phyloP scores from a whole-genome alignment of 371 early-diverging fungal genomes.

The Rhizopus microsporus region DNA sequence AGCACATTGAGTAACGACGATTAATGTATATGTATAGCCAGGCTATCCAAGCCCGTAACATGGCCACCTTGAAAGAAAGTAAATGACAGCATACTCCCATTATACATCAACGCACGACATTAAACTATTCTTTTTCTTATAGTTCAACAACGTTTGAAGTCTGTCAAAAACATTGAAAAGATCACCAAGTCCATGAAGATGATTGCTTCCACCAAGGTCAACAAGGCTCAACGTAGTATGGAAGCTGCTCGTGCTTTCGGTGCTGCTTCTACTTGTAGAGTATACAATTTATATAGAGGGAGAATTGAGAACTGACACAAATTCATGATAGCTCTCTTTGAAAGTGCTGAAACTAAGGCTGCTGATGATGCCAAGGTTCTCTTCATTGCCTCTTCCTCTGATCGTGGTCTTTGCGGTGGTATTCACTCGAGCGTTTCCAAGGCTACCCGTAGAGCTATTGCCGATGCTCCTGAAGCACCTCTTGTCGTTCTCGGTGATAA shows the following conservation, averaged over 20 bases:
- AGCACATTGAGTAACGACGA: background rate
- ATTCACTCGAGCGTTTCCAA: slow-evolving; percentile 96
- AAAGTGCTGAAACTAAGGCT: slow-evolving; percentile 74
- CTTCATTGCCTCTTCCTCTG: slow-evolving; percentile 88
- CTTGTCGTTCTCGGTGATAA: slow-evolving; percentile 91
- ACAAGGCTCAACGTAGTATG: slow-evolving; percentile 94
- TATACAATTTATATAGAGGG: background rate
- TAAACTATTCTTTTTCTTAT: slow-evolving; percentile 12
- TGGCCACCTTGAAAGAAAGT: slow-evolving; percentile 93
- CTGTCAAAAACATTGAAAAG: slow-evolving; percentile 96
- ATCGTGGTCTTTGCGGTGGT: slow-evolving; percentile 99
- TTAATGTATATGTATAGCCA: slow-evolving; percentile 30
- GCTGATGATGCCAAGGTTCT: slow-evolving; percentile 61
- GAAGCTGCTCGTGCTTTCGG: slow-evolving; percentile 90
- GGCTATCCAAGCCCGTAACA: slow-evolving; percentile 81
- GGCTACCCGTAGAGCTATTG: slow-evolving; percentile 70
- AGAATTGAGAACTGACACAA: background rate
- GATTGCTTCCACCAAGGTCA: slow-evolving; percentile 99
- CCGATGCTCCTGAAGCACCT: slow-evolving; percentile 52
- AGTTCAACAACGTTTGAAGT: slow-evolving; percentile 96
- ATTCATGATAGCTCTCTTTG: slow-evolving; percentile 67
- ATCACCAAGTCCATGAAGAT: slow-evolving; percentile 99
- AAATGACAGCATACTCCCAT: slow-evolving; percentile 32
- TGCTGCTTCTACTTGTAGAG: slow-evolving; percentile 67
- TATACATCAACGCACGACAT: background rate